Conservation (phyloP, 2,329 filamentous ascomycete genomes). For the Beauveria scarabaeidicola region DNA sequence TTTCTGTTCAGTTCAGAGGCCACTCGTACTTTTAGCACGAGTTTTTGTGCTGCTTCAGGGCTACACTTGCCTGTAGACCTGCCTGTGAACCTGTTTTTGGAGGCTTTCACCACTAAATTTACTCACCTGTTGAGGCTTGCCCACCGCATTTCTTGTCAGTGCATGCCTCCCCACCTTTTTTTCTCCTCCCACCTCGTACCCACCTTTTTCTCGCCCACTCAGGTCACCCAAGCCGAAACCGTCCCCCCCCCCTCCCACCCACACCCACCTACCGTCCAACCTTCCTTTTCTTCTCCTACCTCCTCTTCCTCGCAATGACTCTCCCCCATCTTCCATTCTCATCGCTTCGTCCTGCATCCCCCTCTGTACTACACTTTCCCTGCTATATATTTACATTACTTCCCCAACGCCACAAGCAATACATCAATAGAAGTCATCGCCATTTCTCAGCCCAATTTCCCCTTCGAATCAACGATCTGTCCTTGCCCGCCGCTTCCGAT, state of each 20-base stretch:
- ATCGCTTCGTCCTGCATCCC: not conserved
- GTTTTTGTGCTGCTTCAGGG: not conserved
- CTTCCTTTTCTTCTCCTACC: slow-evolving; percentile 11
- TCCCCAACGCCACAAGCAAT: not conserved
- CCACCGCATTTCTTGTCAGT: slow-evolving; percentile 10
- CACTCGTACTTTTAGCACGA: too few relatives aligned
- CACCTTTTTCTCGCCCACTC: not conserved
- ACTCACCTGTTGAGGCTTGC: not conserved
- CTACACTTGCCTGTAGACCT: not conserved
- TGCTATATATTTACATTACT: slow-evolving; percentile 2
- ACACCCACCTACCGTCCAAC: slow-evolving; percentile 5
- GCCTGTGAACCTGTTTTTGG: not conserved
- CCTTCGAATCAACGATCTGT: not conserved
- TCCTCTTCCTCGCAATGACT: not conserved
- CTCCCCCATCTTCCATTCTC: slow-evolving; percentile 3
- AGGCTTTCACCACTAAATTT: not conserved
- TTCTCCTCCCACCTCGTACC: not conserved
- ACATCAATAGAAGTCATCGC: not conserved
- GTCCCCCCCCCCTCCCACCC: slow-evolving; percentile 1
- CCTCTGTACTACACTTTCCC: slow-evolving; percentile 3
- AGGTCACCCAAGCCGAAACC: slow-evolving; percentile 4
- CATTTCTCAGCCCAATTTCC: not conserved
- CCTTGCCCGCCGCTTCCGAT: not conserved
- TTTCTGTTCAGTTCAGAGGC: not conserved
- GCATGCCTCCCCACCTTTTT: slow-evolving; percentile 5